phyloP scores from a whole-genome alignment of 1,139 yeast genomes.

The Geotrichum klebahnii region DNA sequence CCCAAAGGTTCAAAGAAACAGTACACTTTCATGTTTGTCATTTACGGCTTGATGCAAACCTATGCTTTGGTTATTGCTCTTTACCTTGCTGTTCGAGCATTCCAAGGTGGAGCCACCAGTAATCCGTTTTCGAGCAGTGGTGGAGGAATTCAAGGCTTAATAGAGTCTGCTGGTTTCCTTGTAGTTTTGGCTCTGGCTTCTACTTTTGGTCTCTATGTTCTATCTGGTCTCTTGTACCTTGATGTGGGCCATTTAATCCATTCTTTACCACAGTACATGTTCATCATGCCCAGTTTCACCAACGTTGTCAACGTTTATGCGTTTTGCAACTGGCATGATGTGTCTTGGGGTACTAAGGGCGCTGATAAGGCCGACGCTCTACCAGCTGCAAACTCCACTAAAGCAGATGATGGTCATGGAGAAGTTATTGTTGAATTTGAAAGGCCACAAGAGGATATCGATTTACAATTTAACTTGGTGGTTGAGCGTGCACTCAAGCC shows the following conservation, averaged over 20 bases:
- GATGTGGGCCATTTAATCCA: constrained; percentile 96
- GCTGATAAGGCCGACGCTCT: constrained; percentile 58
- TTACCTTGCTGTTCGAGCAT: constrained; percentile 40
- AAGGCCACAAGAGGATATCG: constrained; percentile 66
- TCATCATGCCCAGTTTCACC: constrained; percentile 84
- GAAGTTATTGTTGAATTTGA: constrained; percentile 69
- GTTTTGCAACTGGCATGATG: constrained; percentile 92
- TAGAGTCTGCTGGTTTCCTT: constrained; percentile 39
- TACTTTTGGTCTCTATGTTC: constrained; percentile 83
- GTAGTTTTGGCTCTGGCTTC: constrained; percentile 80
- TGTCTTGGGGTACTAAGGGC: constrained; percentile 98
- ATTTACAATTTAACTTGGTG: constrained; percentile 45
- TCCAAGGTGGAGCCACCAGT: constrained; percentile 24
- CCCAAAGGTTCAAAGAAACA: constrained; percentile 41
- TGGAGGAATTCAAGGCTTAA: constrained; percentile 36
- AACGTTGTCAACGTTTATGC: constrained; percentile 76
- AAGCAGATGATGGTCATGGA: constrained; percentile 61
- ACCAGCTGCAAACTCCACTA: constrained; percentile 51
- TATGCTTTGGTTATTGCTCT: constrained; percentile 41
- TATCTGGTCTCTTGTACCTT: constrained; percentile 65
- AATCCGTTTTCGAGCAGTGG: constrained; percentile 19
- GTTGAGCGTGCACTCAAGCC: constrained; percentile 46
- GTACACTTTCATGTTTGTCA: constrained; percentile 36
- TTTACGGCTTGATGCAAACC: constrained; percentile 42
- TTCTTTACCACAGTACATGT: constrained; percentile 77